These are phyloP conservation scores for Pythium oligandrum DNA, from an alignment of 352 stramenopile species.

Conservation along the genomic window DNA sequence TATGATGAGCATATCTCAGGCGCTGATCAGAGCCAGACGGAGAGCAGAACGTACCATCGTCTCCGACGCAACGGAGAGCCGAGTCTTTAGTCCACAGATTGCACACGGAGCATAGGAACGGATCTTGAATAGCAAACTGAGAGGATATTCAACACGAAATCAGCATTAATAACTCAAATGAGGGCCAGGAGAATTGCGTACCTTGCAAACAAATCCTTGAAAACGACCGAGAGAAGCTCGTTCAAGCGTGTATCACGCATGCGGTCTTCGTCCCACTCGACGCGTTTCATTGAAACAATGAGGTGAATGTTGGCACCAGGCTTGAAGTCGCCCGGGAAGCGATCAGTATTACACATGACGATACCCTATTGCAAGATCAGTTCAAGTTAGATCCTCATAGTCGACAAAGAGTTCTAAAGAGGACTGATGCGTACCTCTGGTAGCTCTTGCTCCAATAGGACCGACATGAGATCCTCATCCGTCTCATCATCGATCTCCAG, in stretches of 20 bases:
- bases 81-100: conserved; percentile 79
- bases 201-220: conserved; percentile 85
- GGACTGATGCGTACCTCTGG: conserved; percentile 36
- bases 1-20: background rate
- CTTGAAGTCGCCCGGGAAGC: conserved; percentile 62
- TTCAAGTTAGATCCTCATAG: background rate
- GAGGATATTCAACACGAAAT: too few relatives aligned
- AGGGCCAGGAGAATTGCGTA: conserved; percentile 9
- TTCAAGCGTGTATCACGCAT: conserved; percentile 84
- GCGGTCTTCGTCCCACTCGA: conserved; percentile 85
- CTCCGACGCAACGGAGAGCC: conserved; percentile 65
- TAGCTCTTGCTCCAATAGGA: conserved; percentile 83
- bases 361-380: conserved; percentile 41
- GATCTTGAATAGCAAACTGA: conserved; percentile 67
- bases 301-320: conserved; percentile 76
- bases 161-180: too few relatives aligned
- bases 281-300: conserved; percentile 84
- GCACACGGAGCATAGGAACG: conserved; percentile 73
- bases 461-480: conserved; percentile 90
- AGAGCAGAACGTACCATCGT: conserved; percentile 51
- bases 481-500: conserved; percentile 91
- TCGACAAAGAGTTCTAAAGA: background rate
- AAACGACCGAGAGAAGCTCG: conserved; percentile 75
- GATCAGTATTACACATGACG: conserved; percentile 85
- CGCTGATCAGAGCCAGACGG: too few relatives aligned